These are phyloP conservation scores for Gossypium turneri DNA, from an alignment of 345 rosid genomes.

Conservation along the genomic window DNA sequence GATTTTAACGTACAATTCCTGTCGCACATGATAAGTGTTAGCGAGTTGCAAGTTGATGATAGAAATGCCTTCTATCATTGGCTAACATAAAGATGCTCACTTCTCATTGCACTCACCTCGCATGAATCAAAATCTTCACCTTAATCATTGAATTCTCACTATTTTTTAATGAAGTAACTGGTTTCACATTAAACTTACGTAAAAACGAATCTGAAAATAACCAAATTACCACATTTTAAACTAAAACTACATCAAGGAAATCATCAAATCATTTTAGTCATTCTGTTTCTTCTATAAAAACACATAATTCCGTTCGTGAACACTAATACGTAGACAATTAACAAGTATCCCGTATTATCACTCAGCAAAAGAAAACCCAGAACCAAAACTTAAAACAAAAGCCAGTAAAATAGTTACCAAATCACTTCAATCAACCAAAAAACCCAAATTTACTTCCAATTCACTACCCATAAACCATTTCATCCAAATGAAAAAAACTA, in stretches of 20 bases:
- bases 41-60: neutral
- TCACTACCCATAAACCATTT: neutral
- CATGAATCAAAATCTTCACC: neutral
- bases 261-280: neutral
- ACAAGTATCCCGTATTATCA: neutral
- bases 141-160: neutral
- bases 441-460: neutral
- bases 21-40: constrained; percentile 11
- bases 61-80: neutral
- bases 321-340: neutral
- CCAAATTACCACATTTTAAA: neutral
- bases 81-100: too few species aligned
- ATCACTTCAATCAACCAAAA: neutral
- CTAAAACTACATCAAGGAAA: constrained; percentile 2
- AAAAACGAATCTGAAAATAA: neutral
- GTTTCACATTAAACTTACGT: neutral
- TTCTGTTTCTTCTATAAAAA: neutral
- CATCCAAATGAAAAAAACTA: neutral
- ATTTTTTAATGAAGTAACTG: neutral
- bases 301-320: neutral
- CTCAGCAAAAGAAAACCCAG: neutral
- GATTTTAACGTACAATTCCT: constrained; percentile 82
- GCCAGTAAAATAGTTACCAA: neutral
- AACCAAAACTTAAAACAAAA: neutral
- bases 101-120: neutral